A percentile compares a stretch with the other conserved stretches of the same genome.
These are phyloP conservation scores for Glycine soja DNA, from an alignment of 306 rosid species.

Conservation along the genomic window DNA sequence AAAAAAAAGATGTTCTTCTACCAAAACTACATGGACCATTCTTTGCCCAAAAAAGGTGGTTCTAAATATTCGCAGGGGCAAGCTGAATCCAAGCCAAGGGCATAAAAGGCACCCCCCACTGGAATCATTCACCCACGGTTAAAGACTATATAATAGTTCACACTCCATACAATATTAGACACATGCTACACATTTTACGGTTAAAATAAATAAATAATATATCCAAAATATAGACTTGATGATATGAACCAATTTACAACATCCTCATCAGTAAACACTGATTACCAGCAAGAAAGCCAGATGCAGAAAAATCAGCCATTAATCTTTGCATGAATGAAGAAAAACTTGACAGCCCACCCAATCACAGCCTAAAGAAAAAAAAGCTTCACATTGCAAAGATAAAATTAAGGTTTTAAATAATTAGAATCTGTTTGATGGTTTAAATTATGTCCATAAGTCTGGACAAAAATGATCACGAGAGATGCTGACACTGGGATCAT, in stretches of 20 bases:
- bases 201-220: conserved; percentile 15
- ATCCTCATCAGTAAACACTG: conserved; percentile 18
- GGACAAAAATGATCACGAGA: conserved; percentile 7
- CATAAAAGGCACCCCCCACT: neutral
- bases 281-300: conserved; percentile 27
- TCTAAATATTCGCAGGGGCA: conserved; percentile 1
- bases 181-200: neutral
- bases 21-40: neutral
- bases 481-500: conserved; percentile 2
- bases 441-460: neutral
- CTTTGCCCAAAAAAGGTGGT: neutral
- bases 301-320: conserved; percentile 17
- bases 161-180: neutral
- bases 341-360: conserved; percentile 10
- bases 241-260: conserved; percentile 16
- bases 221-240: conserved; percentile 13
- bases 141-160: neutral
- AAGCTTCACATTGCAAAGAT: conserved; percentile 25
- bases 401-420: neutral
- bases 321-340: too few relatives aligned
- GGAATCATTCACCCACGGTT: conserved; percentile 8
- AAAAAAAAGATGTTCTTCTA: neutral
- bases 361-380: conserved; percentile 18
- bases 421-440: neutral
- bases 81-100: neutral